phyloP scores from a whole-genome alignment of 2,329 filamentous ascomycete genomes.

The Sarocladium kiliense region DNA sequence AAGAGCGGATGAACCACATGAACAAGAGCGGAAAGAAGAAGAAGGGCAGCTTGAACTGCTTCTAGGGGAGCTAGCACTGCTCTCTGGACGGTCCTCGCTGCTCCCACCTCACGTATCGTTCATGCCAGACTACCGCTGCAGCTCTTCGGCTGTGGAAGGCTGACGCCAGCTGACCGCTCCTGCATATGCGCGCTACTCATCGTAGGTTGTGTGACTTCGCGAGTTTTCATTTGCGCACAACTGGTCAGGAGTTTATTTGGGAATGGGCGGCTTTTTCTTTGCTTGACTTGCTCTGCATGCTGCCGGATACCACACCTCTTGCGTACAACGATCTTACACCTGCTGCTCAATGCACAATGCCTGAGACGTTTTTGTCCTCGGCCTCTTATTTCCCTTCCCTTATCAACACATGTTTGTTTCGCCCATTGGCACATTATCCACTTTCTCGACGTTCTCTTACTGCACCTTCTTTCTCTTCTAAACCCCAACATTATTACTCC shows the following conservation, averaged over 20 bases:
- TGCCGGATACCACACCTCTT: conserved; percentile 11
- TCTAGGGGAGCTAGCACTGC: conserved; percentile 51
- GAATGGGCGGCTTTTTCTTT: conserved; percentile 16
- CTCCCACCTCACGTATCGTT: conserved; percentile 2
- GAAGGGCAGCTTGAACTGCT: conserved; percentile 94
- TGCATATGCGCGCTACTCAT: not conserved
- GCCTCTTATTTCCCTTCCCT: not conserved
- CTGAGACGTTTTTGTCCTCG: not conserved
- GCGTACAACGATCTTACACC: not conserved
- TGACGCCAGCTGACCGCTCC: not conserved
- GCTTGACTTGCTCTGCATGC: conserved; percentile 16
- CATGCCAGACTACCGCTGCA: not conserved
- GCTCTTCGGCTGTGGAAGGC: not conserved
- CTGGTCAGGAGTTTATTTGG: conserved; percentile 24
- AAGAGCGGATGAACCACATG: conserved; percentile 90
- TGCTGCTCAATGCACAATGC: conserved; percentile 13
- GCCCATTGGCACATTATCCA: not conserved
- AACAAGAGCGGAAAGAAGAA: conserved; percentile 83
- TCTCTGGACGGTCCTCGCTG: not conserved
- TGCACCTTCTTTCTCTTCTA: not conserved
- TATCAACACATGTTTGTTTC: not conserved
- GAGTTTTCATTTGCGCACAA: conserved; percentile 10
- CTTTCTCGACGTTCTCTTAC: not conserved
- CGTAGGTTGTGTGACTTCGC: not conserved
- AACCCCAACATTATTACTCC: not conserved